Evolutionary conservation across 805 yeast species (phyloP).

Genomic region (Wickerhamiella alocasiicola): DNA sequence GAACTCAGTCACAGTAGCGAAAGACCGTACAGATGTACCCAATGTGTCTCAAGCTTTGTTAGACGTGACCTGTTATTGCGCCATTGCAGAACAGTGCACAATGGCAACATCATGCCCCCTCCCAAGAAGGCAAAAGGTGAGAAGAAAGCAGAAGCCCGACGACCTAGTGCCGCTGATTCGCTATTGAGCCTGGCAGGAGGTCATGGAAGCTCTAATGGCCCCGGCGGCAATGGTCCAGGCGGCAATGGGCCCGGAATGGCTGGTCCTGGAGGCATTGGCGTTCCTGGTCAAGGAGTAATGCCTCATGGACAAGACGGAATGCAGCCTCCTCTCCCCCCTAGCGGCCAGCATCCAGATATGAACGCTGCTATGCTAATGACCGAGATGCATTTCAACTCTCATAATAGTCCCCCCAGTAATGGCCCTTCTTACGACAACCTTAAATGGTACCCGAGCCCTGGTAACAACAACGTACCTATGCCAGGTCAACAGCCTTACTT

Average conservation of each 20-base stretch:
- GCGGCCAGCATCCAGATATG: slow-evolving; percentile 12
- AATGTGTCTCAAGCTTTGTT: slow-evolving; percentile 62
- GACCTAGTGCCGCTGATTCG: slow-evolving; percentile 7
- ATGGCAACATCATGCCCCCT: slow-evolving; percentile 1
- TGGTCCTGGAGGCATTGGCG: too few species aligned
- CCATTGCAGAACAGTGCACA: slow-evolving; percentile 68
- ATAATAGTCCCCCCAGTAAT: too few species aligned
- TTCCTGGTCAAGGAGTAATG: too few species aligned
- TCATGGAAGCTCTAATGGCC: background rate
- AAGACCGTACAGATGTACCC: slow-evolving; percentile 62
- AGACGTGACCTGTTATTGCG: slow-evolving; percentile 65
- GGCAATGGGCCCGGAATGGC: too few species aligned
- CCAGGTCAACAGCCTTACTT: too few species aligned
- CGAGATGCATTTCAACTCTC: slow-evolving; percentile 10
- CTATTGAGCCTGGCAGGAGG: slow-evolving; percentile 5
- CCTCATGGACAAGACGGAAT: too few species aligned
- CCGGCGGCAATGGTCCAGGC: too few species aligned
- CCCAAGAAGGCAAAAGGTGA: background rate
- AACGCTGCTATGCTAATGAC: slow-evolving; percentile 15
- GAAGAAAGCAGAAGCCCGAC: background rate
- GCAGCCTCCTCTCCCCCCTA: too few species aligned
- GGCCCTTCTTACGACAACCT: too few species aligned
- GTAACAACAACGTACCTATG: too few species aligned
- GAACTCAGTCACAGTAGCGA: slow-evolving; percentile 72
- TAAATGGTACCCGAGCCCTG: too few species aligned